Conservation (phyloP, 768 basidiomycete genomes). For the Lactifluus hygrophoroides region DNA sequence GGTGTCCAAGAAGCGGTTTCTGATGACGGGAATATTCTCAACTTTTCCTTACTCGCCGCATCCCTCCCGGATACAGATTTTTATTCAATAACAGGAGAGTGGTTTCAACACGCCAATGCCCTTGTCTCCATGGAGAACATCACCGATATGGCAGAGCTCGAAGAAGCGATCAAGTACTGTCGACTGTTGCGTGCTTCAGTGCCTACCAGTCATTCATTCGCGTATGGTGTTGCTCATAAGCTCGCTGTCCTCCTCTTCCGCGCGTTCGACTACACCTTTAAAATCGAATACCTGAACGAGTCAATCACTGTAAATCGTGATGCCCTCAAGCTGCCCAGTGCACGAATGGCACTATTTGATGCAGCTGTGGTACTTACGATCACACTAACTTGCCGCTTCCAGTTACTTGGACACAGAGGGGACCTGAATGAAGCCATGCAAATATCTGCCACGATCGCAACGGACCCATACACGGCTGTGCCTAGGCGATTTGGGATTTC, state of each 20-base stretch:
- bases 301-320: neutral
- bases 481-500: too few species aligned
- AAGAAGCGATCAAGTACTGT: neutral
- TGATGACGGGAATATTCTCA: neutral
- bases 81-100: neutral
- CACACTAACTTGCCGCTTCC: neutral
- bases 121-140: neutral
- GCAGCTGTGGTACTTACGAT: neutral
- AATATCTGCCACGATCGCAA: too few species aligned
- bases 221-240: fast-evolving
- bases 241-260: neutral
- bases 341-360: too few species aligned
- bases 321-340: neutral
- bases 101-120: neutral
- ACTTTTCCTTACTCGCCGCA: neutral
- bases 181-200: neutral
- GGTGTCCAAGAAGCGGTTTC: neutral
- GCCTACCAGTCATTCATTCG: too few species aligned
- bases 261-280: neutral
- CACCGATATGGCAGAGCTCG: neutral
- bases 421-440: too few species aligned
- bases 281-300: neutral
- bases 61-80: neutral
- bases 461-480: too few species aligned
- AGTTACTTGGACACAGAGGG: too few species aligned